A percentile compares a stretch with the other conserved stretches of the same genome.
Conservation (phyloP, 2,329 filamentous ascomycete species). For the Apiospora sp. region DNA sequence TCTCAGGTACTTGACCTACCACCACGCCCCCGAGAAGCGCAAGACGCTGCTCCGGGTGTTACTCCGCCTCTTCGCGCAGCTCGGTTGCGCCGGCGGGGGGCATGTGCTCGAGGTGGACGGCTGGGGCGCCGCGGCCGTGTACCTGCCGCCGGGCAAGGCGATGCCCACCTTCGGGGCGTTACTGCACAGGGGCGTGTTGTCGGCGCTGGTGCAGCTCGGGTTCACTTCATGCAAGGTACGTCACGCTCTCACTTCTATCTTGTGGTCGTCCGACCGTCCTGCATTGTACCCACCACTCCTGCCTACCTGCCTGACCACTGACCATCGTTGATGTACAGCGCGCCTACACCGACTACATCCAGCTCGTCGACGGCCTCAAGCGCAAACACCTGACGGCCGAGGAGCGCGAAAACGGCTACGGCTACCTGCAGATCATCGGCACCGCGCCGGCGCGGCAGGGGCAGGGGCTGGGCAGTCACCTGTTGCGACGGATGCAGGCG, state of each 20-base stretch:
- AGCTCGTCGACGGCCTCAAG: not conserved
- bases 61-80: not conserved
- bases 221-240: not conserved
- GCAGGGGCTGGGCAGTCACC: not conserved
- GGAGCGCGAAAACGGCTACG: not conserved
- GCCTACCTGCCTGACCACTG: too few species aligned
- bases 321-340: too few species aligned
- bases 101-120: not conserved
- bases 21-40: not conserved
- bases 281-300: too few species aligned
- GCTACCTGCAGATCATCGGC: slow-evolving; percentile 3
- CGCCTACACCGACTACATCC: not conserved
- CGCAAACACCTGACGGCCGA: not conserved
- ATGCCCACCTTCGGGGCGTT: not conserved
- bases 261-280: too few species aligned
- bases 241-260: not conserved
- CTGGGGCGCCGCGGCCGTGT: slow-evolving; percentile 1
- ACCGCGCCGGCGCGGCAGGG: slow-evolving; percentile 9
- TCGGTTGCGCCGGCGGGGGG: not conserved
- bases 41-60: not conserved
- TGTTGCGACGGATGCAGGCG: slow-evolving; percentile 1
- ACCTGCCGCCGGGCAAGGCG: not conserved
- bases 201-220: not conserved
- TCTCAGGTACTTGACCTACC: not conserved
- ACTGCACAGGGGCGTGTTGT: not conserved